Conservation (phyloP, 1,284 basidiomycete species). For the Cryptococcus depauperatus region DNA sequence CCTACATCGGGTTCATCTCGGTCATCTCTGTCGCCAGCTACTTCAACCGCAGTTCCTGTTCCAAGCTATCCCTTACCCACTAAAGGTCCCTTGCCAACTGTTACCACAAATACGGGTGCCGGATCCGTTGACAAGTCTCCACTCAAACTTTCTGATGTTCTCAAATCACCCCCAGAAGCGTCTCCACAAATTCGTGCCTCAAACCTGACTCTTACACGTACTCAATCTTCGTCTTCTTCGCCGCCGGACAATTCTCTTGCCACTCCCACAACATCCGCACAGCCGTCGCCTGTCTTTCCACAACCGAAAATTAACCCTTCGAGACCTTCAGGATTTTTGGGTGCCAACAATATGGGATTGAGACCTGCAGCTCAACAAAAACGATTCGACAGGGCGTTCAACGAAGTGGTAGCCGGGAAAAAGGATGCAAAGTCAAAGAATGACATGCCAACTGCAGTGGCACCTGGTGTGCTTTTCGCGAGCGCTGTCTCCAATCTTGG, state of each 20-base stretch:
- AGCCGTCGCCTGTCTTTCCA: constrained; percentile 28
- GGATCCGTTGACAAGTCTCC: constrained; percentile 18
- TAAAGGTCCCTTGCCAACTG: too few species aligned
- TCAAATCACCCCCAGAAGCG: constrained; percentile 34
- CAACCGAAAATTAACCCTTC: constrained; percentile 33
- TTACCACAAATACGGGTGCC: constrained; percentile 22
- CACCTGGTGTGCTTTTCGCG: constrained; percentile 38
- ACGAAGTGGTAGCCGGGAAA: constrained; percentile 39
- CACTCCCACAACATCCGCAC: constrained; percentile 30
- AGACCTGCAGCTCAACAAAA: constrained; percentile 21
- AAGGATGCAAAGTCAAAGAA: constrained; percentile 12
- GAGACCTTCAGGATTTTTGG: constrained; percentile 11
- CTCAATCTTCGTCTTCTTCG: constrained; percentile 20
- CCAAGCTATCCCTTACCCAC: constrained; percentile 36
- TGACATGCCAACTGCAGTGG: constrained; percentile 32
- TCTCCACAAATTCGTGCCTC: constrained; percentile 8
- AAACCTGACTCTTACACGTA: constrained; percentile 14
- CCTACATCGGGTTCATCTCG: constrained; percentile 10
- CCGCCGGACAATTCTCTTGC: constrained; percentile 26
- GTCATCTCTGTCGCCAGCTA: constrained; percentile 30
- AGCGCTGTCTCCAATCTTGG: constrained; percentile 30
- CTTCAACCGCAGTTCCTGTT: constrained; percentile 18
- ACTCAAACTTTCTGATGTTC: constrained; percentile 39
- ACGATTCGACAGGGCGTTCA: constrained; percentile 40
- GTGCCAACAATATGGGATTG: constrained; percentile 9